Percentiles rank a stretch among this genome's conserved stretches.
Evolutionary conservation across 2,329 filamentous ascomycete species (phyloP).

Genomic region (Cladophialophora carrionii): DNA sequence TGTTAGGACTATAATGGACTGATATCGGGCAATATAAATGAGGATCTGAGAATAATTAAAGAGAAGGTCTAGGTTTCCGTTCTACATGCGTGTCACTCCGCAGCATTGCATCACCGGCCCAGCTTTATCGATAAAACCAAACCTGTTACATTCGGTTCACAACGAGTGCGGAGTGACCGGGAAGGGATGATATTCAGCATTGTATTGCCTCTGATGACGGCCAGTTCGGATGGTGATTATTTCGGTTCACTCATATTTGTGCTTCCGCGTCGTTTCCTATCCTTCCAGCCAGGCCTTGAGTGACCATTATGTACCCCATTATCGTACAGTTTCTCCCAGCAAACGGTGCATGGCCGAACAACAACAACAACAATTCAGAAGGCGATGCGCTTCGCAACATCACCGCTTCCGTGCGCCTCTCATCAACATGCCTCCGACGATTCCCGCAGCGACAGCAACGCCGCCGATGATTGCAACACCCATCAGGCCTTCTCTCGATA

Average conservation of each 20-base stretch:
- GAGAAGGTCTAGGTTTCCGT: slow-evolving; percentile 13
- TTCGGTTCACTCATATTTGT: slow-evolving; percentile 2
- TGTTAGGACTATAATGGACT: not conserved
- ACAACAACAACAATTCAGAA: not conserved
- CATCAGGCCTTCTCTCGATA: slow-evolving; percentile 89
- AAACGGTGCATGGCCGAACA: not conserved
- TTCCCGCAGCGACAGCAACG: slow-evolving; percentile 87
- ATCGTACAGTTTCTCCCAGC: slow-evolving; percentile 11
- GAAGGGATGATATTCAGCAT: not conserved
- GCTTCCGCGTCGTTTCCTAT: slow-evolving; percentile 10
- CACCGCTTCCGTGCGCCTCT: slow-evolving; percentile 63
- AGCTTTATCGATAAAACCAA: slow-evolving; percentile 10
- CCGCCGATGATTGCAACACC: slow-evolving; percentile 95
- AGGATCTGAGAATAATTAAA: slow-evolving; percentile 1
- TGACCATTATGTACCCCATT: slow-evolving; percentile 1
- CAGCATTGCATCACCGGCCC: slow-evolving; percentile 13
- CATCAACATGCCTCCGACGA: slow-evolving; percentile 85
- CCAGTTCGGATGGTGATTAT: not conserved
- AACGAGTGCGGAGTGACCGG: not conserved
- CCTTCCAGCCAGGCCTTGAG: not conserved
- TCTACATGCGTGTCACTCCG: slow-evolving; percentile 12
- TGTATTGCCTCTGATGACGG: not conserved
- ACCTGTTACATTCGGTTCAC: not conserved
- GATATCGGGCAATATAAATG: slow-evolving; percentile 7
- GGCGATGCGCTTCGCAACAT: slow-evolving; percentile 5